These are phyloP conservation scores for Jatropha curcas DNA, from an alignment of 345 rosid genomes.

Conservation along the genomic window DNA sequence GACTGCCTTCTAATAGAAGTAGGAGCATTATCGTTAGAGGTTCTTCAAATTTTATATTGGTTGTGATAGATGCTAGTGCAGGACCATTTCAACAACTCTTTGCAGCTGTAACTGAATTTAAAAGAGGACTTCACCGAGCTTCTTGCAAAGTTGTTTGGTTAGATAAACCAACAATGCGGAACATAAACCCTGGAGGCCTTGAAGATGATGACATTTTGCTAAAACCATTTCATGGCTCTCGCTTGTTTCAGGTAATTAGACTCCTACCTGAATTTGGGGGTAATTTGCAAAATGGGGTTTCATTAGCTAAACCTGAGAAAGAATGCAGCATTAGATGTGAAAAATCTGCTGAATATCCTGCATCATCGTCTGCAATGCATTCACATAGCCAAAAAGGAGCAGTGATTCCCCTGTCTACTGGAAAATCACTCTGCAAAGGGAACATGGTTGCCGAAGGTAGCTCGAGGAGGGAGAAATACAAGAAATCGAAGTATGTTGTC, in stretches of 20 bases:
- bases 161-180: slow-evolving; percentile 40
- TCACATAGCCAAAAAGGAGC: slow-evolving; percentile 3
- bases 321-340: slow-evolving; percentile 9
- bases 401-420: background rate
- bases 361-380: slow-evolving; percentile 17
- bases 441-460: slow-evolving; percentile 33
- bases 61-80: slow-evolving; percentile 57
- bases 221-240: slow-evolving; percentile 79
- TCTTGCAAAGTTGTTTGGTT: slow-evolving; percentile 70
- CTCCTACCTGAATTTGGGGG: slow-evolving; percentile 68
- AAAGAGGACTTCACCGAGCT: slow-evolving; percentile 32
- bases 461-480: slow-evolving; percentile 13
- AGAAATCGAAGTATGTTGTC: background rate
- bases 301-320: slow-evolving; percentile 16
- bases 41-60: slow-evolving; percentile 35
- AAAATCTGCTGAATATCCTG: background rate
- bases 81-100: slow-evolving; percentile 45
- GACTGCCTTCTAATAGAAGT: slow-evolving; percentile 23
- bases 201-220: slow-evolving; percentile 39
- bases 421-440: background rate
- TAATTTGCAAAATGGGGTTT: slow-evolving; percentile 14
- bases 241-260: slow-evolving; percentile 43
- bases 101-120: slow-evolving; percentile 44
- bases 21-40: slow-evolving; percentile 7
- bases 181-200: slow-evolving; percentile 10